phyloP scores from a whole-genome alignment of 164 flowering plant species.

The Warburgia ugandensis region DNA sequence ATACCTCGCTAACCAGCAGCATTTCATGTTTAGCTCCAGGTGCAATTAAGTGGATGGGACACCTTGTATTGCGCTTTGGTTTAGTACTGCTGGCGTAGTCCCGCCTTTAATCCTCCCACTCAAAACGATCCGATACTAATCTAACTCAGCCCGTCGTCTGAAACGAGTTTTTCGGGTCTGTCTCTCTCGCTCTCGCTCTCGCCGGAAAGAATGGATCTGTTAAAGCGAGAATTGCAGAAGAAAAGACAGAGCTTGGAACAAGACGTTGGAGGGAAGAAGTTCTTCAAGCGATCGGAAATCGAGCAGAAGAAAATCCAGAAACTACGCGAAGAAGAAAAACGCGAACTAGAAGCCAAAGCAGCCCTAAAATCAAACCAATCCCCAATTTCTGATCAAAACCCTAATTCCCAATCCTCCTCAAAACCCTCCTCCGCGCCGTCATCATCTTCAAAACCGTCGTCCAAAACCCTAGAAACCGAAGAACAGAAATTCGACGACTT shows the following conservation, averaged over 20 bases:
- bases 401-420: constrained; percentile 27
- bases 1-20: no score
- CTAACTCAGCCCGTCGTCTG: no score
- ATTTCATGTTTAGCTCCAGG: no score
- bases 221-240: constrained; percentile 31
- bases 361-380: constrained; percentile 21
- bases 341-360: constrained; percentile 65
- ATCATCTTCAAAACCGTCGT: constrained; percentile 1
- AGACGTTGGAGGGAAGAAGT: constrained; percentile 29
- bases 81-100: no score
- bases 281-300: constrained; percentile 41
- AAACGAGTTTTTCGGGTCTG: no score
- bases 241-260: constrained; percentile 25
- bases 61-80: no score
- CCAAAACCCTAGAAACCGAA: constrained; percentile 33
- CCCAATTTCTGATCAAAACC: constrained; percentile 18
- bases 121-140: no score
- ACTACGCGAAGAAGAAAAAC: constrained; percentile 73
- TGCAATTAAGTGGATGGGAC: no score
- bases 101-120: no score
- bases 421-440: constrained; percentile 14
- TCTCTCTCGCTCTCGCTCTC: no score
- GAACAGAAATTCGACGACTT: constrained; percentile 80
- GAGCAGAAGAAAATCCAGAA: constrained; percentile 40
- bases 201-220: constrained; percentile 33